These are phyloP conservation scores for Elsinoe australis DNA, from an alignment of 2,329 filamentous ascomycete species.

Conservation along the genomic window DNA sequence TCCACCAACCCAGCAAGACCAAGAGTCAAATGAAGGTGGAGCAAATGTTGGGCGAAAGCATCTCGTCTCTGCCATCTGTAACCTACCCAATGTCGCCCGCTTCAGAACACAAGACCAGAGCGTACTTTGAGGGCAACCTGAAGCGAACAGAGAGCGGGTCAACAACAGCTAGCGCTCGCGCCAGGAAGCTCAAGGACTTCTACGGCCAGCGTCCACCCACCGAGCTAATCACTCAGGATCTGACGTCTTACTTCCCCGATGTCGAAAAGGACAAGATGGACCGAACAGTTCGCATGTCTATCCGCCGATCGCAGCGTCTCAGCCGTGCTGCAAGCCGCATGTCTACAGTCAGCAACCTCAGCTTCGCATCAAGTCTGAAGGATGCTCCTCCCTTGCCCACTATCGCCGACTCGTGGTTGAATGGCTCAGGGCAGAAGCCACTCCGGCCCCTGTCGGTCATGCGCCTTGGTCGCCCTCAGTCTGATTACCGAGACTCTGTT, in stretches of 20 bases:
- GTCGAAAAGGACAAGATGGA: slow-evolving; percentile 92
- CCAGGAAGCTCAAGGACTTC: slow-evolving; percentile 63
- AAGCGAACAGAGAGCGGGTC: slow-evolving; percentile 26
- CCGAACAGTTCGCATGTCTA: slow-evolving; percentile 84
- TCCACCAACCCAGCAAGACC: slow-evolving; percentile 58
- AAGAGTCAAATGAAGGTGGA: slow-evolving; percentile 81
- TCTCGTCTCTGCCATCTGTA: slow-evolving; percentile 75
- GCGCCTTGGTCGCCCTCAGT: slow-evolving; percentile 48
- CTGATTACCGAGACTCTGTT: slow-evolving; percentile 74
- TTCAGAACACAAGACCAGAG: slow-evolving; percentile 52
- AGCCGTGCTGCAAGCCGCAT: slow-evolving; percentile 89
- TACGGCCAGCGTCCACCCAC: slow-evolving; percentile 89
- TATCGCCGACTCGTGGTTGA: slow-evolving; percentile 90
- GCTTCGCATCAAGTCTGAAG: slow-evolving; percentile 82
- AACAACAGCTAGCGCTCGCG: slow-evolving; percentile 29
- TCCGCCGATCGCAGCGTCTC: slow-evolving; percentile 79
- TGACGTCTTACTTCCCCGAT: slow-evolving; percentile 95
- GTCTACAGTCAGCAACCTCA: slow-evolving; percentile 88
- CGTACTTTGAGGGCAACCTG: slow-evolving; percentile 39
- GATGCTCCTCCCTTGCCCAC: slow-evolving; percentile 93
- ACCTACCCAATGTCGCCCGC: slow-evolving; percentile 82
- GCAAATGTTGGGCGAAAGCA: slow-evolving; percentile 79
- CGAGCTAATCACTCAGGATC: slow-evolving; percentile 91
- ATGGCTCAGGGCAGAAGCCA: slow-evolving; percentile 40
- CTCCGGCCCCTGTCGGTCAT: slow-evolving; percentile 55